Evolutionary conservation across 2,329 filamentous ascomycete genomes (phyloP), one percentile per base, ranked within the genome.

Genomic region (Neoscytalidium dimidiatum): DNA sequence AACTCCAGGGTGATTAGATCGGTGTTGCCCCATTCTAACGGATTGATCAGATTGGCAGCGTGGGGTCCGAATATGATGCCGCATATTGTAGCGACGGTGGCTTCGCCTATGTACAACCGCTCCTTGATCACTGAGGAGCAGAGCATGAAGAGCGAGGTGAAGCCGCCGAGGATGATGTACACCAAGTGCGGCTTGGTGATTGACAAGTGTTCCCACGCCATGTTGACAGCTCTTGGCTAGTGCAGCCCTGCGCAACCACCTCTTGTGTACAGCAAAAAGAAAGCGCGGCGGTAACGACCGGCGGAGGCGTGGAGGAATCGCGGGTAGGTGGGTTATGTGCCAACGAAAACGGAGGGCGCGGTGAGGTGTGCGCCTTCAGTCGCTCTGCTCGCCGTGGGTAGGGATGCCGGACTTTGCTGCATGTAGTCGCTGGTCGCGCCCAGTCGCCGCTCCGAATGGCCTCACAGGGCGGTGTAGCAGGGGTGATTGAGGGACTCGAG

Each of bases 61-160:
- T 93, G 88, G 17, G 93, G 93, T 0, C 93, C 92, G 72, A 96
- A 96, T 71, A 95, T 93, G 77, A 96, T 89, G 69, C 92, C 92
- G 74, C 91, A 92, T 56, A 96, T 80, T 2, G 92, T 96, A 58
- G 93, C 92, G 49, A 99, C 92, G 1, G 95, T 98, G 58, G 95
- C 95, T 85, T 99, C 95, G 75, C 95, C 95, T 77, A 99, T 99
- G 82, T 99, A 99, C 74, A 98, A 86, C 77, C 92, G 91, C 84
- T 99, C 95, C 84, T 99, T 99, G 82, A 99, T 96, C 75, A 98
- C 89, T 64, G 96, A 92, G 66, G 95, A 99, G 79, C 93, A 97
- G 66, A 99, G 84, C 95, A 99, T 99, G 82, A 99, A 99, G 72
- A 99, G 83, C 67, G 91, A 93, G 71, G 95, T 99, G 82, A 99